Evolutionary conservation across 441 rosid genomes (phyloP), one percentile per base, ranked within the genome.

Genomic region (Cnidoscolus chayamansa): DNA sequence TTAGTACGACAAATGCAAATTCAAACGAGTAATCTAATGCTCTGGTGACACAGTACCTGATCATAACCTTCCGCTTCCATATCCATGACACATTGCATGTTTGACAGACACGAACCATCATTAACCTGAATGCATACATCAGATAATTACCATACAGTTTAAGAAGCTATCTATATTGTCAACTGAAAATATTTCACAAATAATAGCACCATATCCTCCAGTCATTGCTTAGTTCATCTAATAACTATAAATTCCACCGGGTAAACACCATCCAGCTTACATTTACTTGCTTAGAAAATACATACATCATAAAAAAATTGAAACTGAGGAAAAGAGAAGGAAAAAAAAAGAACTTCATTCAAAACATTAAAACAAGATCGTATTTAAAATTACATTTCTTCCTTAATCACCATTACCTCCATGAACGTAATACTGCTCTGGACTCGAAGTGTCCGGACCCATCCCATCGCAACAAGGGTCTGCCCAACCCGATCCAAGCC

Each of bases 71-170:
- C 91, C 25, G 90, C 90, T 20, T 92, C 93, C 0, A 84, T 75
- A 65, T 75, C 84, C 90, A 94, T 70, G 64, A 92, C 98, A 71
- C 98, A 92, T 90, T 94, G 99, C 97, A 94, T 86, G 68, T 88
- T 94, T 1, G 98, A 90, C 70, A 94, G 81, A 81, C 97, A 92
- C 1, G 99, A 92, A 56, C 98, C 97, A 80, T 94, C 99, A 68
- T 92, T 94, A 60, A 90, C 84, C 96, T 89, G 72, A 55, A 40
- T 49, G 9, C 50, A 70, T 61, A 20, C 1, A 70, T n/a, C 55
- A 45, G n/a, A 31, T 2, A 9, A 45, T 47, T 56, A 58, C 17
- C 37, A 19, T 10, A 15, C 72, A 57, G 37, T 15, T 54, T 19
- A 55, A 54, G 61, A 35, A 40, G 16, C 35, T 16, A 30, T 13